Base-by-base conservation (phyloP, 352 stramenopile genomes). In the Phytopythium cucurbitacearum region DNA sequence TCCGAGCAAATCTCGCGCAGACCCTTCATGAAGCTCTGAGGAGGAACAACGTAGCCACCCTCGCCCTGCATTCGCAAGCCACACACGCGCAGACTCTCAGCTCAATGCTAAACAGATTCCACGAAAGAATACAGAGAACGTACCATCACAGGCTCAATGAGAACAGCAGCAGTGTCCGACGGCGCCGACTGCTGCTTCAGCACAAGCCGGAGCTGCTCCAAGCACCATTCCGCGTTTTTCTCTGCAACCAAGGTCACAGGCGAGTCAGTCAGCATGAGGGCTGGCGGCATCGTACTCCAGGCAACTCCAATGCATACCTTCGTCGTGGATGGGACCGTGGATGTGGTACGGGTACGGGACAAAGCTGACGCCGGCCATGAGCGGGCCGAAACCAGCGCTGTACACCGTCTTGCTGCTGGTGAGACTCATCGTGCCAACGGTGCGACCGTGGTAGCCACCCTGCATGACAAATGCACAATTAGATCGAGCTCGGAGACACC, bases 391-490 rank as follows among this genome's bases (percentile, higher is more conserved):
- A 9, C 87, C 85, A 40, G 84, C 76, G 50, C 89, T 82, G 65
- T 97, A 97, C 35, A 91, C 66, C 35, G 82, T 95, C 73, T 95
- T 96, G 65, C 85, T 95, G 10, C 82, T 90, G 28, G 93, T 98
- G 43, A 98, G 73, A 47, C 87, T 91, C 89, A 97, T 96, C 15
- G 91, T 92, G 41, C 89, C 89, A 43, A 96, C 60, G 8, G 91
- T 97, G 49, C 91, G 87, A 32, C 91, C 93, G 69, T 98, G 93
- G 74, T 97, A 97, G 5, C 87, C 86, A 34, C 91, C 89, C 63
- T 67, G 28, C 33, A 8, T 11, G 43, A 13, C 46, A 16, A n/a
- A 15, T 28, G 7, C 40, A 15, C 43, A 33, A 28, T 16, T 4
- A 32, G 7, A 15, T 41, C 4, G 11, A 9, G 1, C 11, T 5